These are phyloP conservation scores for Inosperma sp. DNA, from an alignment of 768 basidiomycete species.

Conservation along the genomic window DNA sequence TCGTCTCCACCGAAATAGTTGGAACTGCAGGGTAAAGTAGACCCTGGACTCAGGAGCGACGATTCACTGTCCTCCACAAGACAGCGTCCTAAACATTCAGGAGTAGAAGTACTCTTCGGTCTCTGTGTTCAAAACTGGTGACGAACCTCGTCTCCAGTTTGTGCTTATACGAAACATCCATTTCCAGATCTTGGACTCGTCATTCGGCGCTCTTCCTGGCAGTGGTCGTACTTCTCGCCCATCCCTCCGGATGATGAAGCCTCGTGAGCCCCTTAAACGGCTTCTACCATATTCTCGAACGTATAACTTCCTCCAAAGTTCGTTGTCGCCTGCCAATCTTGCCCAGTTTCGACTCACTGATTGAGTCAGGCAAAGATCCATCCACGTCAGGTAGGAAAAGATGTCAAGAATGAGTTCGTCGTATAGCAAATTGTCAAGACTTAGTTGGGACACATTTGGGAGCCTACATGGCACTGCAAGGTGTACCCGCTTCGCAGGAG, in stretches of 20 bases:
- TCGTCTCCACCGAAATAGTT: constrained; percentile 8
- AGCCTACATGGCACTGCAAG: constrained; percentile 11
- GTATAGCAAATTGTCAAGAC: constrained; percentile 56
- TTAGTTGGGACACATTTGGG: constrained; percentile 21
- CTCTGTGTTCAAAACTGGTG: not conserved
- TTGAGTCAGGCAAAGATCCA: constrained; percentile 65
- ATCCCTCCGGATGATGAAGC: constrained; percentile 52
- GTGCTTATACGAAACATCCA: constrained; percentile 83
- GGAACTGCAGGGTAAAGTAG: not conserved
- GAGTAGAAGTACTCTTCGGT: constrained; percentile 4
- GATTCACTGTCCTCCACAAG: constrained; percentile 33
- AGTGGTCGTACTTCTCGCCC: constrained; percentile 56
- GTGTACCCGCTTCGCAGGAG: constrained; percentile 55
- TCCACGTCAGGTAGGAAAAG: constrained; percentile 64
- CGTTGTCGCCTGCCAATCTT: constrained; percentile 62
- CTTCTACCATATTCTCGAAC: constrained; percentile 59
- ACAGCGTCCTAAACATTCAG: constrained; percentile 54
- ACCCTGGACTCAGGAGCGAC: not conserved
- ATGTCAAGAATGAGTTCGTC: constrained; percentile 74
- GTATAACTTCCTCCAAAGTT: constrained; percentile 70
- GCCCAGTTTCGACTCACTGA: constrained; percentile 61
- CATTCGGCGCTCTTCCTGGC: constrained; percentile 44
- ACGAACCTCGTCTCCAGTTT: constrained; percentile 74
- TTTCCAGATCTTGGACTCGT: constrained; percentile 63
- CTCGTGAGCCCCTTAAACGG: constrained; percentile 63